A percentile compares a stretch with the other conserved stretches of the same genome.
phyloP scores from a whole-genome alignment of 495 filamentous ascomycete species.

The Lindgomyces ingoldianus region DNA sequence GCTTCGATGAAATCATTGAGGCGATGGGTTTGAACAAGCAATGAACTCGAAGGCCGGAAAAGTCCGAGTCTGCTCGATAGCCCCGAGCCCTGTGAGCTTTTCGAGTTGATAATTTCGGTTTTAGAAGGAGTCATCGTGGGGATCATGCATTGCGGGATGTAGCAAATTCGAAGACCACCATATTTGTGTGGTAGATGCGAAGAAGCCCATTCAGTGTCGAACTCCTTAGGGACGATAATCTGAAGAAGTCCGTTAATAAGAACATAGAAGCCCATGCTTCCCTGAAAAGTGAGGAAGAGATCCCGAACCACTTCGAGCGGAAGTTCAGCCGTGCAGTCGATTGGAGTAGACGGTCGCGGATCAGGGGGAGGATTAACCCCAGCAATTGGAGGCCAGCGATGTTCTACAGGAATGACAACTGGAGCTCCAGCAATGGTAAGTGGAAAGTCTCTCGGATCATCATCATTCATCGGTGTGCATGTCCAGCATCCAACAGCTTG shows the following conservation, averaged over 20 bases:
- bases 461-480: constrained; percentile 7
- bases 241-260: constrained; percentile 20
- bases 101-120: constrained; percentile 10
- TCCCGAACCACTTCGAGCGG: constrained; percentile 8
- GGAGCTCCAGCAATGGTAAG: constrained; percentile 16
- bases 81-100: not conserved
- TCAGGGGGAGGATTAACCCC: constrained; percentile 21
- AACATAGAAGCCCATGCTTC: constrained; percentile 18
- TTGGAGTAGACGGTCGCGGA: constrained; percentile 9
- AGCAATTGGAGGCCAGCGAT: constrained; percentile 15
- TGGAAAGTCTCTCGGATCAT: constrained; percentile 5
- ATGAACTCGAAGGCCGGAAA: not conserved
- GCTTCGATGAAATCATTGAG: constrained; percentile 27
- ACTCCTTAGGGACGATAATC: constrained; percentile 20
- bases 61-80: not conserved
- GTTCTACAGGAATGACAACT: constrained; percentile 23
- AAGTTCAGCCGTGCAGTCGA: constrained; percentile 19
- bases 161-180: constrained; percentile 18
- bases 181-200: constrained; percentile 28
- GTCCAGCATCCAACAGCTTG: constrained; percentile 14
- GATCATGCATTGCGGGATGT: constrained; percentile 16
- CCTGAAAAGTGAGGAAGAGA: constrained; percentile 21
- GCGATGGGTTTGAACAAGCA: not conserved
- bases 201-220: constrained; percentile 15
- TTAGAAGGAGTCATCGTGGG: constrained; percentile 17